phyloP scores from a whole-genome alignment of 164 flowering plant genomes.

The Macadamia tetraphylla region DNA sequence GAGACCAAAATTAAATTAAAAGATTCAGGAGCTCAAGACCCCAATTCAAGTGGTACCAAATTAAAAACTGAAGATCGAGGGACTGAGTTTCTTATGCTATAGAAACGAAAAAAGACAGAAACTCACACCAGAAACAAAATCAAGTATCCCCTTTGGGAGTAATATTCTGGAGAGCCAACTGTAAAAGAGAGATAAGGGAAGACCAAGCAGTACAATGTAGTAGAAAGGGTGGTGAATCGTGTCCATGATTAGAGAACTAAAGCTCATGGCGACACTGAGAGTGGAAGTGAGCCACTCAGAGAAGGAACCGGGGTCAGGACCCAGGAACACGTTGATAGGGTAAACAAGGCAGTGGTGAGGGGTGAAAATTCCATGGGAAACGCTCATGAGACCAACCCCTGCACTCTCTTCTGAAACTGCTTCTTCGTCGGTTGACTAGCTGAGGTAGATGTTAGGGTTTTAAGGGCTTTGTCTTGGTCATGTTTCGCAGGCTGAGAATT shows the following conservation, averaged over 20 bases:
- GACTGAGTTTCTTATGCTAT: neutral
- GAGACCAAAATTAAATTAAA: neutral
- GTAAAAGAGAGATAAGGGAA: slow-evolving; percentile 74
- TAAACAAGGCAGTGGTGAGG: slow-evolving; percentile 83
- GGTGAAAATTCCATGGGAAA: slow-evolving; percentile 53
- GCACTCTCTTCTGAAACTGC: slow-evolving; percentile 4
- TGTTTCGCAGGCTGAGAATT: no score
- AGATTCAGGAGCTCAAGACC: neutral
- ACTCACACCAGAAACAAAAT: slow-evolving; percentile 68
- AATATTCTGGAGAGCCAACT: slow-evolving; percentile 48
- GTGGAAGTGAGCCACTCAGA: slow-evolving; percentile 70
- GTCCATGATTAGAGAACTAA: slow-evolving; percentile 44
- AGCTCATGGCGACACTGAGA: slow-evolving; percentile 29
- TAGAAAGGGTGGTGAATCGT: slow-evolving; percentile 71
- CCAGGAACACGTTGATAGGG: slow-evolving; percentile 82
- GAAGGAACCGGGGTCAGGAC: slow-evolving; percentile 93
- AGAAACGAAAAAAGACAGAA: neutral
- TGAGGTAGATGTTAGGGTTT: no score
- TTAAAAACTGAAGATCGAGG: neutral
- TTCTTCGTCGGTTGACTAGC: no score
- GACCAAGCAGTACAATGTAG: slow-evolving; percentile 57
- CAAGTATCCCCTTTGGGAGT: slow-evolving; percentile 49
- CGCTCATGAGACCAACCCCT: slow-evolving; percentile 49
- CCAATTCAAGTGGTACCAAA: neutral
- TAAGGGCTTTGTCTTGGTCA: no score